Base-by-base conservation (phyloP, 2,329 filamentous ascomycete genomes). In the Exophiala spinifera region DNA sequence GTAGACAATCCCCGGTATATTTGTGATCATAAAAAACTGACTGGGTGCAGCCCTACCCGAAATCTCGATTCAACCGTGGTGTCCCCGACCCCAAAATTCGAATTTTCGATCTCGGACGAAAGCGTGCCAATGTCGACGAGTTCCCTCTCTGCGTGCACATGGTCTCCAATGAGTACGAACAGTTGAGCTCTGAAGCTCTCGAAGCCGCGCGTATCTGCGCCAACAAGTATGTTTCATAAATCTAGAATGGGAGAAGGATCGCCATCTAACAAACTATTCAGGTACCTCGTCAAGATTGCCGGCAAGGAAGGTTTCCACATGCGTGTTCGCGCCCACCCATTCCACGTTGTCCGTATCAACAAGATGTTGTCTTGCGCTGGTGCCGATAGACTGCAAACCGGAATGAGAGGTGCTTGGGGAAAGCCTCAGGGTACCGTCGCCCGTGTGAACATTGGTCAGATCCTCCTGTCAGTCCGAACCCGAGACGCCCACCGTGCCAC, bases 301-400 rank as follows among this genome's bases (percentile, higher is more conserved):
- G 83, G 83, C 75, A 86, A 86, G 77, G 83, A 86, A 81, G 79
- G 80, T 75, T 86, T 86, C 82, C 83, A 86, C 75, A 74, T 86
- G 63, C 83, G 83, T 65, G 81, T 86, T 71, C 83, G 94, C 75
- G 91, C 91, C 74, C 94, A 99, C 85, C 94, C 94, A 67, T 99
- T 89, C 90, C 94, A 99, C 85, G 94, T 99, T 80, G 88, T 99
- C 84, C 94, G 94, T 81, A 99, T 99, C 91, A 99, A 99, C 91
- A 99, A 99, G 89, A 99, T 99, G 94, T 92, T 99, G 90, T 97
- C 94, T 75, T 99, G 94, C 79, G 94, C 94, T 74, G 94, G 94
- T 85, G 94, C 94, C 87, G 94, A 99, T 97, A 91, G 94, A 88
- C 84, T 99, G 79, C 94, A 99, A 82, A 99, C 94, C 70, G 94